A percentile compares a stretch with the other conserved stretches of the same genome.
phyloP scores from a whole-genome alignment of 1,284 basidiomycete species.

The Malassezia restricta region DNA sequence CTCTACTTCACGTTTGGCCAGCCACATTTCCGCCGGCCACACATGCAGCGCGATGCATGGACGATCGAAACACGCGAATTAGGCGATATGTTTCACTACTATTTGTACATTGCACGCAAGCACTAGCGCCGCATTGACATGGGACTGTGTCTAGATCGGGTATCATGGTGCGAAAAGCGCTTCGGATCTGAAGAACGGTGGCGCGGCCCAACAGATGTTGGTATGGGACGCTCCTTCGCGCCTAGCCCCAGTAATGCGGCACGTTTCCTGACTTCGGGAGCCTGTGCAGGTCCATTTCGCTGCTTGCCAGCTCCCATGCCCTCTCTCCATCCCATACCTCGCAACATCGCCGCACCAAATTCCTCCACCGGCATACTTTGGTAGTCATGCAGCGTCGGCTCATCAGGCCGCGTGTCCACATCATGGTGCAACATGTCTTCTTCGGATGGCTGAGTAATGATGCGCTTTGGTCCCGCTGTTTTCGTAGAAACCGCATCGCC shows the following conservation, averaged over 20 bases:
- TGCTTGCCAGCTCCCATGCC: constrained; percentile 55
- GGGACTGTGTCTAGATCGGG: neutral
- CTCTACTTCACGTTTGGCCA: constrained; percentile 43
- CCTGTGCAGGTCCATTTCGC: constrained; percentile 27
- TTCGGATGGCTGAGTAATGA: constrained; percentile 29
- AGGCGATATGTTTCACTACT: constrained; percentile 40
- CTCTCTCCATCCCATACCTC: constrained; percentile 94
- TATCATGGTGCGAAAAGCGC: neutral
- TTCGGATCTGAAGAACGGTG: neutral
- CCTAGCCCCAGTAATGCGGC: constrained; percentile 37
- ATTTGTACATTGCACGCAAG: constrained; percentile 29
- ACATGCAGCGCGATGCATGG: constrained; percentile 28
- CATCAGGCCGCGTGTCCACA: constrained; percentile 34
- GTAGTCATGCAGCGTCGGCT: constrained; percentile 69
- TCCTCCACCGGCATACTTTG: constrained; percentile 76
- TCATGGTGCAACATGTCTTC: constrained; percentile 30
- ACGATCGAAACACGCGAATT: constrained; percentile 22
- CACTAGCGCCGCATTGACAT: neutral
- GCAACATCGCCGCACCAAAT: constrained; percentile 81
- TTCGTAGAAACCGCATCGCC: constrained; percentile 5
- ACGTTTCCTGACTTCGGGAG: constrained; percentile 32
- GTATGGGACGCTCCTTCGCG: constrained; percentile 29
- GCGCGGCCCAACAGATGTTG: neutral
- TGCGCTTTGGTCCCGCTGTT: neutral
- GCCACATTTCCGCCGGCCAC: constrained; percentile 31